Evolutionary conservation across 805 yeast species (phyloP).

Genomic region (Wickerhamomyces canadensis): DNA sequence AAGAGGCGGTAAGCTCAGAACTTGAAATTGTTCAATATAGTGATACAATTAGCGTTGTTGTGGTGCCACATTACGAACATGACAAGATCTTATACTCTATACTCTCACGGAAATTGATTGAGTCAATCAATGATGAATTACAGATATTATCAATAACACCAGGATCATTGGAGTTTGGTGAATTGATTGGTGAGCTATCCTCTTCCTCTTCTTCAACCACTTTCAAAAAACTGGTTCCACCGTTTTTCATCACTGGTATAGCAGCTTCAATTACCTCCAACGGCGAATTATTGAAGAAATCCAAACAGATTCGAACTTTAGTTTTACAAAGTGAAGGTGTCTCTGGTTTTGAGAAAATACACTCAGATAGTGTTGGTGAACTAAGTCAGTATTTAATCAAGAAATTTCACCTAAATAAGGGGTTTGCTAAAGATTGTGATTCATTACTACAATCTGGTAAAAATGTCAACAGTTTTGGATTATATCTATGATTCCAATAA

Average conservation of each 20-base stretch:
- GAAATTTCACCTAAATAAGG: constrained; percentile 3
- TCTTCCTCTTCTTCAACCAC: constrained; percentile 3
- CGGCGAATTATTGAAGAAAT: constrained; percentile 8
- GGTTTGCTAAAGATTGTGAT: constrained; percentile 9
- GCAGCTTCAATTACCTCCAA: constrained; percentile 39
- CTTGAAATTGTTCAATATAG: constrained; percentile 14
- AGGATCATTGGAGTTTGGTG: constrained; percentile 27
- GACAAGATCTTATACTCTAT: constrained; percentile 30
- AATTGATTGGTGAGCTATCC: constrained; percentile 16
- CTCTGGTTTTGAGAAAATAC: constrained; percentile 51
- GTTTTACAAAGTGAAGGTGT: constrained; percentile 56
- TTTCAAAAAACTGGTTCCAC: constrained; percentile 40
- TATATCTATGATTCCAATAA: constrained; percentile 12
- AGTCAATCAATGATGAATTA: constrained; percentile 1
- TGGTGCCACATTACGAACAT: constrained; percentile 18
- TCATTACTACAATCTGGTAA: constrained; percentile 10
- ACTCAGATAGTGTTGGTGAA: constrained; percentile 28
- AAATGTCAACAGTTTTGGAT: constrained; percentile 20
- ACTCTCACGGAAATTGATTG: constrained; percentile 22
- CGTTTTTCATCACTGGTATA: constrained; percentile 57
- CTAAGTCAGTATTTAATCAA: constrained; percentile 5
- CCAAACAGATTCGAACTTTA: constrained; percentile 10
- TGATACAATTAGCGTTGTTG: constrained; percentile 8
- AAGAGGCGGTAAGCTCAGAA: constrained; percentile 3
- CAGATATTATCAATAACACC: constrained; percentile 26